Base-by-base conservation (phyloP, 768 basidiomycete genomes). In the Sutorius australiensis region DNA sequence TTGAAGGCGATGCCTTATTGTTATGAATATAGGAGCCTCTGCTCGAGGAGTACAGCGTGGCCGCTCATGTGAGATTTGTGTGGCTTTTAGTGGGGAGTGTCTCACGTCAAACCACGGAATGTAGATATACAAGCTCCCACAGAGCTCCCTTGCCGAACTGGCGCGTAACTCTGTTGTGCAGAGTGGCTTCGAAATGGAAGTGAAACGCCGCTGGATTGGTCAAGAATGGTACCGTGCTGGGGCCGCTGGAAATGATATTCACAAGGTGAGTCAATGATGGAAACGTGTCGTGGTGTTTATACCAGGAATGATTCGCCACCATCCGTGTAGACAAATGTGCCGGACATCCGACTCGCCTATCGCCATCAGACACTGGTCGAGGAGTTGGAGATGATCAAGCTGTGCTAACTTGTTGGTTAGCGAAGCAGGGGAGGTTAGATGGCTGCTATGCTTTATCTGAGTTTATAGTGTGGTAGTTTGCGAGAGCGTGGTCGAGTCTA, bases 111-210 rank as follows among this genome's bases (percentile, higher is more conserved):
- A 14, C 34, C 21, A 42, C 52, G 54, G 40, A 4, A 8, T 41
- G 47, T 62, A 97, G 87, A 98, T 99, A 54, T 97, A 98, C 73
- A 98, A 98, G 72, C 73, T 98, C 47, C 91, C 95, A 0, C 95
- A 92, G 67, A 90, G 88, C 59, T 93, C 91, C 0, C 76, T 99
- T 53, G 97, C 95, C 12, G 97, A 99, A 70, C 80, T 99, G 11
- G 97, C 97, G n/a, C 85, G 97, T 39, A 99, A 99, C 73, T 95
- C 93, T 0, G 97, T 98, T 31, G 77, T 89, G 42, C 97, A 98
- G 67, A 93, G 91, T 62, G 97, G 97, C 1, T 98, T 98, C 67
- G 97, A 99, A 72, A 98, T 98, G 94, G 89, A 95, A 67, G 69
- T 98, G 63, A 98, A 98, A 73, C 86, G 91, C 10, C 93, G 91